A percentile compares a stretch with the other conserved stretches of the same genome.
Evolutionary conservation across 2,329 filamentous ascomycete species (phyloP).

Genomic region (Aspergillus texensis): DNA sequence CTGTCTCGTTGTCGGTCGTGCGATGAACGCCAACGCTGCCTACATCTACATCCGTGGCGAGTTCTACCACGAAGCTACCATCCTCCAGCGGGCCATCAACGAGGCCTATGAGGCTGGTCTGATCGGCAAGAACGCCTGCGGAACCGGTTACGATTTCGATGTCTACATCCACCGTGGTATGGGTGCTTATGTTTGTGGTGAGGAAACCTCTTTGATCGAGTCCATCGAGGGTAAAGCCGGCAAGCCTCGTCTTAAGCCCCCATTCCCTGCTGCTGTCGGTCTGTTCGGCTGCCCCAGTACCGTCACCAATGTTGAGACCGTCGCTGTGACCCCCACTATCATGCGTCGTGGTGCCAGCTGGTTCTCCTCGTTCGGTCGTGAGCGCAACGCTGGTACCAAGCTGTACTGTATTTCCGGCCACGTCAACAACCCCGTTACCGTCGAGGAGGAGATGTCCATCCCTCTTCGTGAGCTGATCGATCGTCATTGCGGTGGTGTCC

Average conservation of each 20-base stretch:
- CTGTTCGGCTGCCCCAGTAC: constrained; percentile 98
- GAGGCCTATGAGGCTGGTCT: constrained; percentile 93
- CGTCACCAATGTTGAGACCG: constrained; percentile 96
- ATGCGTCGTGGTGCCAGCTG: constrained; percentile 87
- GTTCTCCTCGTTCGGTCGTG: constrained; percentile 92
- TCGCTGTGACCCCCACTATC: constrained; percentile 94
- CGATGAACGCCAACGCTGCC: constrained; percentile 97
- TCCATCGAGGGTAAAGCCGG: constrained; percentile 98
- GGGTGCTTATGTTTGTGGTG: constrained; percentile 96
- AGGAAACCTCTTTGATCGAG: constrained; percentile 97
- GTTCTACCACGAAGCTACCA: constrained; percentile 92
- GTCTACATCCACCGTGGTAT: constrained; percentile 95
- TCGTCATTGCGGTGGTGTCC: constrained; percentile 95
- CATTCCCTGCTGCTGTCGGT: constrained; percentile 95
- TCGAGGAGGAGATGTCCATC: constrained; percentile 99
- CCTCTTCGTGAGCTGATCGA: constrained; percentile 94
- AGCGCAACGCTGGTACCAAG: constrained; percentile 96
- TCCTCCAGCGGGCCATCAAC: constrained; percentile 93
- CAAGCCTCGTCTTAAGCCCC: constrained; percentile 97
- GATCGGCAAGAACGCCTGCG: constrained; percentile 98
- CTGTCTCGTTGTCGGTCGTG: constrained; percentile 90
- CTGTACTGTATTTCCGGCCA: constrained; percentile 97
- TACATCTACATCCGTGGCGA: constrained; percentile 99
- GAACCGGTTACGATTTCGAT: constrained; percentile 96
- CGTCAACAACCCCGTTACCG: constrained; percentile 97